Conservation (phyloP, 2,329 filamentous ascomycete genomes). For the Fusarium sp. region DNA sequence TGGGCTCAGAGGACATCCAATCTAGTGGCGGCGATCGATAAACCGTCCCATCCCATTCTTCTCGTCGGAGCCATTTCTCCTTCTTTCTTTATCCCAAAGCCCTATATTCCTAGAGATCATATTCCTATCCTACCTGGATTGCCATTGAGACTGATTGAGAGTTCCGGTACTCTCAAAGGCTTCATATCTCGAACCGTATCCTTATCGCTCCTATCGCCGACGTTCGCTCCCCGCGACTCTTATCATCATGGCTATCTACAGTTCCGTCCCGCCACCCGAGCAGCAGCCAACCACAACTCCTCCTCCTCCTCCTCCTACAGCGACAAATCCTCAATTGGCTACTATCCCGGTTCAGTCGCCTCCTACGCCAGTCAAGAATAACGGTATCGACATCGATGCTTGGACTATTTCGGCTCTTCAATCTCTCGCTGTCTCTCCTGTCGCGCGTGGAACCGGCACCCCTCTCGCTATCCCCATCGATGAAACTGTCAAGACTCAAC, state of each 20-base stretch:
- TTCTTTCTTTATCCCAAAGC: conserved; percentile 1
- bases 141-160: not conserved
- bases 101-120: not conserved
- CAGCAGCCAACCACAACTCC: conserved; percentile 41
- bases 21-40: conserved; percentile 16
- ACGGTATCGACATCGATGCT: conserved; percentile 69
- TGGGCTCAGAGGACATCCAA: conserved; percentile 24
- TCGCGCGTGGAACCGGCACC: conserved; percentile 69
- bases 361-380: conserved; percentile 42
- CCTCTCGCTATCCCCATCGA: conserved; percentile 83
- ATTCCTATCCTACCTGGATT: not conserved
- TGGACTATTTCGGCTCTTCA: conserved; percentile 72
- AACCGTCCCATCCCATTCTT: conserved; percentile 18
- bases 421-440: conserved; percentile 65
- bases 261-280: conserved; percentile 61
- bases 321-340: conserved; percentile 30
- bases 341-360: conserved; percentile 32
- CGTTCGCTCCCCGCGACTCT: conserved; percentile 8
- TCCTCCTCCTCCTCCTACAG: conserved; percentile 33
- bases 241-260: conserved; percentile 63
- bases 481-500: conserved; percentile 51
- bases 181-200: not conserved
- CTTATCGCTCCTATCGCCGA: conserved; percentile 10
- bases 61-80: conserved; percentile 8
- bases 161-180: not conserved